phyloP scores from a whole-genome alignment of 257 asterid genomes.

The Fraxinus pennsylvanica region DNA sequence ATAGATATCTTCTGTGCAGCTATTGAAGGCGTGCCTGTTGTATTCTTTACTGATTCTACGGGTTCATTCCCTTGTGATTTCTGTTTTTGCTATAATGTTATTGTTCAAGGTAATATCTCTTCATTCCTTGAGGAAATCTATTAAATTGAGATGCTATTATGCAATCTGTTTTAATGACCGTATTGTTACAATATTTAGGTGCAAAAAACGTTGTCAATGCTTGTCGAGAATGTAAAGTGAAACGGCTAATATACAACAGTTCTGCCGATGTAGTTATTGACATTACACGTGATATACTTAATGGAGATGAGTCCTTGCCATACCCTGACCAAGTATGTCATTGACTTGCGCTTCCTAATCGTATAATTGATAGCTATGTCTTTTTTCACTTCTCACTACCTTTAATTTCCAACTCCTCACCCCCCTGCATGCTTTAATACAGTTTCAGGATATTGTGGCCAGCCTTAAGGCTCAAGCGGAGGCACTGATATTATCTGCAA shows the following conservation, averaged over 20 bases:
- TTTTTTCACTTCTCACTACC: constrained; percentile 22
- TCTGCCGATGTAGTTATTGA: constrained; percentile 80
- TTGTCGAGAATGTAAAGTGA: constrained; percentile 76
- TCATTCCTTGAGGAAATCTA: constrained; percentile 14
- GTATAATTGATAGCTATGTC: constrained; percentile 9
- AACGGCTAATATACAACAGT: constrained; percentile 69
- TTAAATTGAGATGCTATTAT: constrained; percentile 10
- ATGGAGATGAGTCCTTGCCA: constrained; percentile 80
- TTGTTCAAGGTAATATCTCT: constrained; percentile 64
- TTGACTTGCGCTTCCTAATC: neutral
- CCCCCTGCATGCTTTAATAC: constrained; percentile 31
- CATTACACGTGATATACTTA: constrained; percentile 47
- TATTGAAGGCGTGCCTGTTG: constrained; percentile 71
- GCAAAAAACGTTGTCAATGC: constrained; percentile 71
- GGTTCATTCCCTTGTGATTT: constrained; percentile 53
- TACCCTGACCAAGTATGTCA: constrained; percentile 70
- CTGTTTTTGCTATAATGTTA: constrained; percentile 49
- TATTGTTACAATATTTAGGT: constrained; percentile 44
- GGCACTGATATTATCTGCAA: constrained; percentile 71
- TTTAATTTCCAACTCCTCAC: constrained; percentile 9
- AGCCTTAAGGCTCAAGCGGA: constrained; percentile 89
- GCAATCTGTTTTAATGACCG: constrained; percentile 20
- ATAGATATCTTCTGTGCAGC: constrained; percentile 51
- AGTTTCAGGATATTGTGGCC: constrained; percentile 69
- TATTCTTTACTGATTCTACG: constrained; percentile 59